phyloP scores from a whole-genome alignment of 164 flowering plant genomes.

The Piper longum region DNA sequence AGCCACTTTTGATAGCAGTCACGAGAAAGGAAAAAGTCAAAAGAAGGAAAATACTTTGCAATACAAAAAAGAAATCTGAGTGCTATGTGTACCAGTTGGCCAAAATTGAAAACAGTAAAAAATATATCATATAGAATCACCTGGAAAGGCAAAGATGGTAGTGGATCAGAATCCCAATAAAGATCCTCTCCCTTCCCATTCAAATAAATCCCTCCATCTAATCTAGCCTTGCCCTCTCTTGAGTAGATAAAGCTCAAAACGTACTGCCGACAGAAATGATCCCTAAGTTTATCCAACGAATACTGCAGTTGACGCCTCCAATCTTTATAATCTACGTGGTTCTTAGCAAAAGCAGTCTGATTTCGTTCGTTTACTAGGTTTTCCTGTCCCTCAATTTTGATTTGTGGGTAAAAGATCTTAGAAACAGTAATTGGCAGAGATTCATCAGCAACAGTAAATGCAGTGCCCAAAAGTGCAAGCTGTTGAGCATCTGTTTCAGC shows the following conservation, averaged over 20 bases:
- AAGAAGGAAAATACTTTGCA: no score
- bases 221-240: conserved; percentile 69
- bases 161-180: conserved; percentile 52
- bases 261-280: conserved; percentile 88
- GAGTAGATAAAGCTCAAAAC: conserved; percentile 83
- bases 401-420: conserved; percentile 34
- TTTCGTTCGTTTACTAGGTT: conserved; percentile 25
- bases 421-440: conserved; percentile 50
- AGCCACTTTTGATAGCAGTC: no score
- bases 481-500: conserved; percentile 96
- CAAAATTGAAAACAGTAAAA: background rate
- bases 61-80: background rate
- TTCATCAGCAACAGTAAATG: conserved; percentile 77
- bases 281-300: conserved; percentile 79
- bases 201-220: conserved; percentile 68
- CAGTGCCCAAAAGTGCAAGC: conserved; percentile 81
- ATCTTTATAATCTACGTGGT: conserved; percentile 53
- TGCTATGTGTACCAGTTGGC: background rate
- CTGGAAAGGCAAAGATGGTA: conserved; percentile 95
- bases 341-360: conserved; percentile 14
- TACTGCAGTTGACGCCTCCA: conserved; percentile 88
- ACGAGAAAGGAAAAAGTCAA: no score
- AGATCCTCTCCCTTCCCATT: conserved; percentile 45
- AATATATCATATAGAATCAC: conserved; percentile 15
- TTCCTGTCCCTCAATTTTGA: conserved; percentile 31